Conservation (phyloP, 2,329 filamentous ascomycete genomes). For the Drechslera avenae region DNA sequence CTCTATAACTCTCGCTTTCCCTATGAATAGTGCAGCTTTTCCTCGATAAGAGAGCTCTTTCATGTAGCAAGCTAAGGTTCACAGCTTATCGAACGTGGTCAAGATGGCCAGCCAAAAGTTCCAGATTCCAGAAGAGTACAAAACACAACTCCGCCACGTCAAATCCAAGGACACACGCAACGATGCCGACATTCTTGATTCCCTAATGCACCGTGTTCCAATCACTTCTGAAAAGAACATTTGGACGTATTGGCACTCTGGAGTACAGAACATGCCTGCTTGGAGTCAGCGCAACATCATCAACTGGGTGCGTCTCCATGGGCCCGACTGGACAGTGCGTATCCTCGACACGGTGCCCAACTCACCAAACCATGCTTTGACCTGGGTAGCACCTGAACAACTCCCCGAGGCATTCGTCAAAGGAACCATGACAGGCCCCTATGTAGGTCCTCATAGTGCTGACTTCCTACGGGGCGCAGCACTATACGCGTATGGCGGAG, state of each 20-base stretch:
- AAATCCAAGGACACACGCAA: conserved; percentile 23
- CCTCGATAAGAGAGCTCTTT: too few species aligned
- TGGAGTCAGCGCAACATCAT: conserved; percentile 52
- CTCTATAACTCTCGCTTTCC: too few species aligned
- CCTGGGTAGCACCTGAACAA: conserved; percentile 44
- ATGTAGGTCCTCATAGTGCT: conserved; percentile 52
- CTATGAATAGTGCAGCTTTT: too few species aligned
- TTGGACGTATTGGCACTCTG: conserved; percentile 51
- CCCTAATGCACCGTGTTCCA: conserved; percentile 24
- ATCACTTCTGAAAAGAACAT: conserved; percentile 50
- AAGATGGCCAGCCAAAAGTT: conserved; percentile 9
- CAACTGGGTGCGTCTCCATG: conserved; percentile 50
- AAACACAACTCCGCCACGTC: conserved; percentile 18
- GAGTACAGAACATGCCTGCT: conserved; percentile 42
- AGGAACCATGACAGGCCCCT: conserved; percentile 53
- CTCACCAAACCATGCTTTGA: conserved; percentile 49
- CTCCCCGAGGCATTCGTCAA: conserved; percentile 50
- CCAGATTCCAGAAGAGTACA: conserved; percentile 22
- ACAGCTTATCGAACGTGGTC: neutral
- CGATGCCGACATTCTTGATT: conserved; percentile 28
- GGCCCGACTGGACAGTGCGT: conserved; percentile 50
- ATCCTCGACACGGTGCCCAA: conserved; percentile 47
- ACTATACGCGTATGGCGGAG: conserved; percentile 49
- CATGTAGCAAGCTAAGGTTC: neutral
- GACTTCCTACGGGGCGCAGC: conserved; percentile 56